A percentile compares a stretch with the other conserved stretches of the same genome.
Evolutionary conservation across 495 filamentous ascomycete genomes (phyloP).

Genomic region (Sporormia fimetaria): DNA sequence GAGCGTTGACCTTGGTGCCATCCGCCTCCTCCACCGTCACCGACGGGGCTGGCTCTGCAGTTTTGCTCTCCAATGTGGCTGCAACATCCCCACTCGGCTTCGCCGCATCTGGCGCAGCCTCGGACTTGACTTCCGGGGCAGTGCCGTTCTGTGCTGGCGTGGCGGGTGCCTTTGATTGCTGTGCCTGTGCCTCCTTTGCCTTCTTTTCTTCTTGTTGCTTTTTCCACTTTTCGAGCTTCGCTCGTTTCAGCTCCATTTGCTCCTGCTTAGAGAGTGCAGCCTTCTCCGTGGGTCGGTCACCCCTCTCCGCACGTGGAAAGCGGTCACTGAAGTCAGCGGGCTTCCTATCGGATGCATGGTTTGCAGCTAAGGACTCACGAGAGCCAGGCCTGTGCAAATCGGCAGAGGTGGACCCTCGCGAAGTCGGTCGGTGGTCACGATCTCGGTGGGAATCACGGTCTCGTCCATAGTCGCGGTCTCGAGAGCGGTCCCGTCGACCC

Average conservation of each 20-base stretch:
- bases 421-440: conserved; percentile 42
- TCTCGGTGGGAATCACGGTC: conserved; percentile 5
- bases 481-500: neutral
- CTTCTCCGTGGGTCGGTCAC: no score
- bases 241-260: conserved; percentile 62
- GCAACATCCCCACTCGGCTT: no score
- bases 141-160: conserved; percentile 43
- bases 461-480: conserved; percentile 1
- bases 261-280: conserved; percentile 70
- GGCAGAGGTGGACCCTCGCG: conserved; percentile 46
- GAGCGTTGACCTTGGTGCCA: no score
- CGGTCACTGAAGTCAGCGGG: no score
- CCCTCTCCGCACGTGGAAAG: no score
- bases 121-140: conserved; percentile 58
- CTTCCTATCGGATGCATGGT: no score
- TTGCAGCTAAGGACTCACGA: no score
- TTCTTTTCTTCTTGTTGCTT: conserved; percentile 5
- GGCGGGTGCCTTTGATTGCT: conserved; percentile 9
- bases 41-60: no score
- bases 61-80: no score
- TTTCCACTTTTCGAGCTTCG: conserved; percentile 40
- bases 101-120: no score
- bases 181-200: conserved; percentile 1
- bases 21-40: no score
- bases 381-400: no score